Evolutionary conservation across 371 early-diverging fungal species (phyloP), one percentile per base, ranked within the genome.

Genomic region (Umbelopsis sp.): DNA sequence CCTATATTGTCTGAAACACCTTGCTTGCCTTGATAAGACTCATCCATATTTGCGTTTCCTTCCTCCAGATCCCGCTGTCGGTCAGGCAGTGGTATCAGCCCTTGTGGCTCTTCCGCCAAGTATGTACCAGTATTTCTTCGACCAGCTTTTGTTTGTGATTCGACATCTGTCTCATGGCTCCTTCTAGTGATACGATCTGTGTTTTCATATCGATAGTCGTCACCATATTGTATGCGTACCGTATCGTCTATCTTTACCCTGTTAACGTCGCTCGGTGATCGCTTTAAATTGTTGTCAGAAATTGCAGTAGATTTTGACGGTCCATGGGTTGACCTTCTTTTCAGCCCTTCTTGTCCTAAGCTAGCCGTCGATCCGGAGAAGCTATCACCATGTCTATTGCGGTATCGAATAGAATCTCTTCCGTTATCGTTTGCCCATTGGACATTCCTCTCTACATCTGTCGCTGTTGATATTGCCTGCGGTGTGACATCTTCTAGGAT

Each of bases 41-140:
- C 57, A 14, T 35, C 57, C 57, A 57, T 57, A 35, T 57, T 57
- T 5, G 57, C 57, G 32, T 57, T 57, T 18, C 57, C 57, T 57
- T 57, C 57, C 18, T 57, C 57, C 32, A 57, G 35, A 35, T 57
- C 57, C 4, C 57, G 57, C 35, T 57, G 57, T 57, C 57, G 37
- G 29, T 57, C 57, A 35, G 57, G 57, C n/a, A 57, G 35, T 29
- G 57, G 57, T 57, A 57, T 57, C 18, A 35, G 18, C 1, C 57
- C 35, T 57, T 57, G 57, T 32, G 57, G 57, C 11, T 57, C 57
- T 8, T 8, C 57, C 6, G 57, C 18, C 10, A 57, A n/a, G n/a
- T 35, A 35, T 5, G 57, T 57, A 35, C 57, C 57, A 32, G 57
- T 57, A 29, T 57, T 37, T 29, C 35, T 57, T 57, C 57, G 29